Conservation (phyloP, 805 yeast species). For the Candida germanica region DNA sequence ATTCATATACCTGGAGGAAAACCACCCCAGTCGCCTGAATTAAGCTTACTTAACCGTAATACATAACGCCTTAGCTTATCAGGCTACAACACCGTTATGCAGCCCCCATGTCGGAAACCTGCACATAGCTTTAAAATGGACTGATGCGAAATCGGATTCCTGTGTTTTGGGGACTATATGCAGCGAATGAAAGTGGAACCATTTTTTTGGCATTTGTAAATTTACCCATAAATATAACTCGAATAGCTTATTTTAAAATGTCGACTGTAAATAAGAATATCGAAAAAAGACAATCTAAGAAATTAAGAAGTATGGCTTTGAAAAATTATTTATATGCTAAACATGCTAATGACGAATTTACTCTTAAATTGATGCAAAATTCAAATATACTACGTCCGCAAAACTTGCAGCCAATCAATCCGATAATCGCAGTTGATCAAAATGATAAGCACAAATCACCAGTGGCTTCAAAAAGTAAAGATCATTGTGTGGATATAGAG, state of each 20-base stretch:
- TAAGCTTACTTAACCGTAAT: too few relatives aligned
- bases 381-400: conserved; percentile 4
- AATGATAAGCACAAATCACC: not conserved
- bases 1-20: too few relatives aligned
- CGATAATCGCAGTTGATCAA: not conserved
- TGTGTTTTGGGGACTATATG: conserved; percentile 4
- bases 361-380: conserved; percentile 8
- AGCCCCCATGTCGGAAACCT: too few relatives aligned
- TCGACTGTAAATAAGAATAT: not conserved
- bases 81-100: too few relatives aligned
- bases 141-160: conserved; percentile 8
- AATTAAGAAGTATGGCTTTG: conserved; percentile 29
- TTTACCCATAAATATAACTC: not conserved
- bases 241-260: too few relatives aligned
- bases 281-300: not conserved
- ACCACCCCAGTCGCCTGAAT: too few relatives aligned
- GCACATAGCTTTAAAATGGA: conserved; percentile 6
- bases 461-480: conserved; percentile 11
- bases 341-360: conserved; percentile 23
- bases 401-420: conserved; percentile 7
- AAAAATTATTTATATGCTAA: conserved; percentile 41
- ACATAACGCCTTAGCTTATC: too few relatives aligned
- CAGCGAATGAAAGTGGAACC: conserved; percentile 14
- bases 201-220: conserved; percentile 4
- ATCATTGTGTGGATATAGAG: conserved; percentile 19